Evolutionary conservation across 805 yeast species (phyloP).

Genomic region (Hanseniaspora thailandica): DNA sequence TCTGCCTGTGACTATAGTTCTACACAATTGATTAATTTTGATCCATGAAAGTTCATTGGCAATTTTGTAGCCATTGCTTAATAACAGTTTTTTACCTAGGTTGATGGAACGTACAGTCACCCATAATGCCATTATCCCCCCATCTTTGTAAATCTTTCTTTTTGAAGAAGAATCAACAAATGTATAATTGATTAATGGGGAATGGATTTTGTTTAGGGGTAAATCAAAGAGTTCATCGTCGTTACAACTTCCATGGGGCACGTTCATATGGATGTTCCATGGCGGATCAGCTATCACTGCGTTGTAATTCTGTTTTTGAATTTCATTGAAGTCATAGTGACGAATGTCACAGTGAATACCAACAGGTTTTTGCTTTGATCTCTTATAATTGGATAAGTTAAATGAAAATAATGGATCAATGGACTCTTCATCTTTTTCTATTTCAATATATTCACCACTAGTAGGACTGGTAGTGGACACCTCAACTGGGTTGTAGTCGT

Average conservation of each 20-base stretch:
- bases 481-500: constrained; percentile 32
- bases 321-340: constrained; percentile 49
- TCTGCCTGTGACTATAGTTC: constrained; percentile 88
- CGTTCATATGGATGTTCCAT: constrained; percentile 90
- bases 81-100: constrained; percentile 64
- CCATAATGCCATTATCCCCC: constrained; percentile 79
- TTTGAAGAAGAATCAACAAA: background rate
- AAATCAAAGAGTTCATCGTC: constrained; percentile 61
- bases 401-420: constrained; percentile 8
- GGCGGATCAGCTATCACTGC: constrained; percentile 88
- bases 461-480: constrained; percentile 20
- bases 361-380: constrained; percentile 53
- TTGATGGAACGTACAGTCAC: constrained; percentile 92
- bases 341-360: constrained; percentile 73
- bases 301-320: constrained; percentile 58
- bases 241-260: constrained; percentile 65
- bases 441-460: constrained; percentile 18
- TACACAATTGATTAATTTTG: constrained; percentile 72
- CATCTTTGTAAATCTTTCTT: constrained; percentile 31
- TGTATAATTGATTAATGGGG: background rate
- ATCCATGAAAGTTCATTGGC: constrained; percentile 82
- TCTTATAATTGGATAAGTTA: constrained; percentile 4
- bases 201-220: constrained; percentile 55
- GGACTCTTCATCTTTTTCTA: constrained; percentile 18
- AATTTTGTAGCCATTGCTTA: constrained; percentile 71